Conservation (phyloP, 1,139 yeast genomes). For the Debaryomycetaceae sp. region DNA sequence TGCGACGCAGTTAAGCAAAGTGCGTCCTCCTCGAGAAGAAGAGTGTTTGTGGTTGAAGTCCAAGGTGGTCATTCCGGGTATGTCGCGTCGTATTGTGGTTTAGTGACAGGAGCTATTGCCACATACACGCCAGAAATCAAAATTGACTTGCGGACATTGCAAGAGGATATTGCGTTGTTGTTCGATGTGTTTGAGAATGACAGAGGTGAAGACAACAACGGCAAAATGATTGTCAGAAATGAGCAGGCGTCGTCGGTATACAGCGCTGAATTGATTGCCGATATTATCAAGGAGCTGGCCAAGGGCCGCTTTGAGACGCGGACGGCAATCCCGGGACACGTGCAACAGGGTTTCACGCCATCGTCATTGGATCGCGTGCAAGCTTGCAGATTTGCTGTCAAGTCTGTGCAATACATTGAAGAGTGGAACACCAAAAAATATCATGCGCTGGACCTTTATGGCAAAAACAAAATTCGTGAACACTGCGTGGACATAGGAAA, state of each 20-base stretch:
- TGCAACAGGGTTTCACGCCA: conserved; percentile 80
- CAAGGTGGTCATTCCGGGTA: conserved; percentile 97
- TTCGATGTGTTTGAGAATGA: conserved; percentile 67
- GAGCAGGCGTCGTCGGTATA: conserved; percentile 68
- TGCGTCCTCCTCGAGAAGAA: conserved; percentile 90
- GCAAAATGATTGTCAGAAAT: conserved; percentile 66
- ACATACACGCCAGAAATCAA: conserved; percentile 92
- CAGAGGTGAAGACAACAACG: conserved; percentile 77
- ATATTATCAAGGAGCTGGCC: conserved; percentile 63
- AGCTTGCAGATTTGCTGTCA: conserved; percentile 67
- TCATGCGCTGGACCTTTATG: conserved; percentile 6
- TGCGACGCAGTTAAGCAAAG: conserved; percentile 95
- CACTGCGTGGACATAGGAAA: conserved; percentile 4
- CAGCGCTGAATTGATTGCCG: conserved; percentile 62
- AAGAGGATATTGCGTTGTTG: conserved; percentile 70
- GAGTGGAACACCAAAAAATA: conserved; percentile 20
- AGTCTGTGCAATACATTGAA: conserved; percentile 68
- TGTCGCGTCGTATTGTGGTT: conserved; percentile 83
- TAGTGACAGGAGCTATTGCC: conserved; percentile 89
- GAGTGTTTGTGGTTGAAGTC: conserved; percentile 93
- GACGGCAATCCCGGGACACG: conserved; percentile 80
- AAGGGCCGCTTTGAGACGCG: conserved; percentile 67
- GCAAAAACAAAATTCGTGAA: conserved; percentile 6
- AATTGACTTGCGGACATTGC: conserved; percentile 65
- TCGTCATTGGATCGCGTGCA: conserved; percentile 72